Conservation (phyloP, 345 rosid genomes). For the Melastoma malabathricum region DNA sequence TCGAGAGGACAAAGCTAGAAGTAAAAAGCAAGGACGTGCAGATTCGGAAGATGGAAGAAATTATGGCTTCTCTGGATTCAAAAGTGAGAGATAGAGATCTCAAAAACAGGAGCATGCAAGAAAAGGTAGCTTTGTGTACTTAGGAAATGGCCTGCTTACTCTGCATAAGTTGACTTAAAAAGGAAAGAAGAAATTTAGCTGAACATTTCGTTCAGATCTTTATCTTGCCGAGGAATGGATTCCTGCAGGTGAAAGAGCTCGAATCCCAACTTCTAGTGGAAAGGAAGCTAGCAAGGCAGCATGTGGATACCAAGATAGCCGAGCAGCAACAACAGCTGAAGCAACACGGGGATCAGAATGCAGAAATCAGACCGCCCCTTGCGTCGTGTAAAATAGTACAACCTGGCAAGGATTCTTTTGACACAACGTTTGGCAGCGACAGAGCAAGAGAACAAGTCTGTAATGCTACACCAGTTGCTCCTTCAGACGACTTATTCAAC, state of each 20-base stretch:
- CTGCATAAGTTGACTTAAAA: too few relatives aligned
- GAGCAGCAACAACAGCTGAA: constrained; percentile 46
- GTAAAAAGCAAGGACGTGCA: constrained; percentile 78
- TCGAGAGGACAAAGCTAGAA: constrained; percentile 77
- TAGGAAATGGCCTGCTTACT: too few relatives aligned
- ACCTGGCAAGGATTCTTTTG: constrained; percentile 17
- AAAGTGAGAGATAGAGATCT: constrained; percentile 75
- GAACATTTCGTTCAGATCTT: neutral
- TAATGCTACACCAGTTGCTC: neutral
- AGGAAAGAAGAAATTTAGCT: neutral
- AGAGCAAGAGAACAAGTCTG: too few relatives aligned
- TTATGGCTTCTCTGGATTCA: constrained; percentile 43
- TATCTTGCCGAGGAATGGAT: constrained; percentile 2
- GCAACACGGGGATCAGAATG: constrained; percentile 41
- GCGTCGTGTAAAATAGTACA: constrained; percentile 23
- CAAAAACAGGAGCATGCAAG: constrained; percentile 64
- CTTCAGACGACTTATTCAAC: constrained; percentile 26
- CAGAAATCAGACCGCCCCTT: constrained; percentile 20
- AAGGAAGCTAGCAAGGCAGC: constrained; percentile 91
- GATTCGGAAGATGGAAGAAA: constrained; percentile 79
- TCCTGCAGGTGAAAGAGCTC: constrained; percentile 61
- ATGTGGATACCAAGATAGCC: constrained; percentile 78
- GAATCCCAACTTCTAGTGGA: constrained; percentile 84
- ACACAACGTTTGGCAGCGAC: too few relatives aligned
- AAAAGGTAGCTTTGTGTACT: constrained; percentile 34